These are phyloP conservation scores for Lactarius pseudohatsudake DNA, from an alignment of 768 basidiomycete species.

Conservation along the genomic window DNA sequence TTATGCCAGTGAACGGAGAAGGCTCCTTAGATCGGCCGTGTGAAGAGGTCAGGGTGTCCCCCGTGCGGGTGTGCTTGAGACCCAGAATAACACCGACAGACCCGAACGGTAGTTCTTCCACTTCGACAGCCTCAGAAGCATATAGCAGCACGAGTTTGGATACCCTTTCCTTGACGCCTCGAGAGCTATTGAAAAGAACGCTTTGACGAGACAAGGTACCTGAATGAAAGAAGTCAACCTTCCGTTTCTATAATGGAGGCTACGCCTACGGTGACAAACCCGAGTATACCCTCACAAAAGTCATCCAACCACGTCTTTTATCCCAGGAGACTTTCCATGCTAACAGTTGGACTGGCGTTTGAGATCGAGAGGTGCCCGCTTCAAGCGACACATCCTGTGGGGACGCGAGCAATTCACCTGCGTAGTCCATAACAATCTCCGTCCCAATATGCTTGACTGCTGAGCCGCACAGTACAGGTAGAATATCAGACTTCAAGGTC, in stretches of 20 bases:
- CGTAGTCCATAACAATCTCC: constrained; percentile 76
- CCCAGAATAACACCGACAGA: constrained; percentile 85
- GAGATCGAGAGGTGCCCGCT: constrained; percentile 43
- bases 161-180: constrained; percentile 68
- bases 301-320: constrained; percentile 85
- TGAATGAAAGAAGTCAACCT: constrained; percentile 33
- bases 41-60: constrained; percentile 73
- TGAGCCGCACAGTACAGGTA: constrained; percentile 83
- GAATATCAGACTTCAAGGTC: constrained; percentile 60
- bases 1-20: constrained; percentile 58
- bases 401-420: constrained; percentile 75
- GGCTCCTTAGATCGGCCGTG: constrained; percentile 39
- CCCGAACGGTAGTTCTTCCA: constrained; percentile 77
- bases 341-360: constrained; percentile 58
- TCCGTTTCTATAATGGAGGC: constrained; percentile 11
- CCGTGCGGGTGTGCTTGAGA: constrained; percentile 80
- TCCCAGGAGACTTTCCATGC: constrained; percentile 94
- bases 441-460: constrained; percentile 82
- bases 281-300: constrained; percentile 86
- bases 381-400: constrained; percentile 64
- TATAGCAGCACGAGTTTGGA: constrained; percentile 78
- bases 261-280: constrained; percentile 45
- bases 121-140: constrained; percentile 72
- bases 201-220: constrained; percentile 69
- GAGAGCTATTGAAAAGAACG: constrained; percentile 60